Base-by-base conservation (phyloP, 495 filamentous ascomycete genomes). In the Neurospora sp. region DNA sequence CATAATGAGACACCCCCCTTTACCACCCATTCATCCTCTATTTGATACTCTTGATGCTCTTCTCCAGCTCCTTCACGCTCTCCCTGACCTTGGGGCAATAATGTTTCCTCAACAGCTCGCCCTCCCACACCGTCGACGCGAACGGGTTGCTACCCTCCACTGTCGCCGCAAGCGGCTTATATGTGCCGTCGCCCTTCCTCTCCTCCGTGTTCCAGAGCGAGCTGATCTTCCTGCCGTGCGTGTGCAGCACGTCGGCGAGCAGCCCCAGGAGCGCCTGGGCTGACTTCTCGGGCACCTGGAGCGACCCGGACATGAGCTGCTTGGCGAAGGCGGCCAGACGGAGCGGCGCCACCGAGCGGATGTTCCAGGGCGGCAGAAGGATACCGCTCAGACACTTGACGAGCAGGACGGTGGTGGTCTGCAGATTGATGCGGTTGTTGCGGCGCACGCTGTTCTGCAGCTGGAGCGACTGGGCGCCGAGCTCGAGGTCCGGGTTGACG, bases 301-400 rank as follows among this genome's bases (percentile, higher is more conserved):
- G 85, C 0, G 93, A 89, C 12, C 87, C 82, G 0, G 92, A 91
- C 84, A 95, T 87, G 7, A 98, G 88, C 74, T 96, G 93, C 83
- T 99, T 98, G n/a, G 90, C 87, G 84, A 98, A 98, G 14, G 93
- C 91, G 41, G 92, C 95, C 35, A 98, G 84, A n/a, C 94, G 88
- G 10, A 91, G 79, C 0, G 94, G 94, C 1, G 89, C 91, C 65
- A 89, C 90, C 31, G 85, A 86, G 74, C 88, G 87, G 48, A 85
- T 84, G 75, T 86, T 86, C 79, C 83, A 85, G 9, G 88, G 86
- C 3, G 93, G 93, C 35, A 91, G 86, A 20, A 99, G 88, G 44
- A 92, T 87, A 12, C 91, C 90, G 22, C 91, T 89, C 8, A 99
- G 86, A 71, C 92, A 93, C 65, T 93, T 91, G 75, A 98, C 86